phyloP scores from a whole-genome alignment of 495 filamentous ascomycete species.

The Xeromyces bisporus region DNA sequence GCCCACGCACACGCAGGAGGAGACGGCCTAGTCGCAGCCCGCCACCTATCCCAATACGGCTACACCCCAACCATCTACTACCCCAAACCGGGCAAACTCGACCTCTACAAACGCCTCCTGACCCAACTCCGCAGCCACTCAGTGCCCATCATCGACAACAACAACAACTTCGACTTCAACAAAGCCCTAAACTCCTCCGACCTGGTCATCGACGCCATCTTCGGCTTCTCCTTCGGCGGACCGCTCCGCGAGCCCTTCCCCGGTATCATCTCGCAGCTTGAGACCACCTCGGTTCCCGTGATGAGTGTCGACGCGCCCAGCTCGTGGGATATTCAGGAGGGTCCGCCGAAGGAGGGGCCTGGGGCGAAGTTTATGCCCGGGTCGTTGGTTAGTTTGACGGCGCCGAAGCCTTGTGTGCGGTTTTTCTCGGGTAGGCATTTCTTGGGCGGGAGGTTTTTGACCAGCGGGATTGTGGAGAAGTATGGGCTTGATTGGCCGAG shows the following conservation, averaged over 20 bases:
- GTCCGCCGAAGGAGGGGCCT: conserved; percentile 61
- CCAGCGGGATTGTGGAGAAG: conserved; percentile 61
- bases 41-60: conserved; percentile 87
- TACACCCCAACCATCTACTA: conserved; percentile 86
- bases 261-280: conserved; percentile 58
- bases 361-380: conserved; percentile 65
- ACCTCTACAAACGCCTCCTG: conserved; percentile 70
- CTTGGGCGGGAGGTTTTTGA: conserved; percentile 77
- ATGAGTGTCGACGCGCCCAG: conserved; percentile 84
- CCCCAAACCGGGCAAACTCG: conserved; percentile 77
- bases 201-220: conserved; percentile 85
- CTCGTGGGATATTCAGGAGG: conserved; percentile 80
- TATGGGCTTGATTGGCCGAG: conserved; percentile 69
- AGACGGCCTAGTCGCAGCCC: conserved; percentile 86
- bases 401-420: conserved; percentile 83
- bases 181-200: conserved; percentile 46
- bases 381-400: conserved; percentile 74
- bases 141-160: conserved; percentile 67
- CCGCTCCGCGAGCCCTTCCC: conserved; percentile 82
- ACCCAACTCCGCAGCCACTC: conserved; percentile 70
- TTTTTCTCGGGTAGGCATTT: conserved; percentile 77
- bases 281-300: conserved; percentile 54
- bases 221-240: conserved; percentile 92
- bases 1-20: too few relatives aligned
- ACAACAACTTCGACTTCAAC: too few relatives aligned